Evolutionary conservation across 1,139 yeast species (phyloP), one percentile per base, ranked within the genome.

Genomic region (Ashbya aceris): DNA sequence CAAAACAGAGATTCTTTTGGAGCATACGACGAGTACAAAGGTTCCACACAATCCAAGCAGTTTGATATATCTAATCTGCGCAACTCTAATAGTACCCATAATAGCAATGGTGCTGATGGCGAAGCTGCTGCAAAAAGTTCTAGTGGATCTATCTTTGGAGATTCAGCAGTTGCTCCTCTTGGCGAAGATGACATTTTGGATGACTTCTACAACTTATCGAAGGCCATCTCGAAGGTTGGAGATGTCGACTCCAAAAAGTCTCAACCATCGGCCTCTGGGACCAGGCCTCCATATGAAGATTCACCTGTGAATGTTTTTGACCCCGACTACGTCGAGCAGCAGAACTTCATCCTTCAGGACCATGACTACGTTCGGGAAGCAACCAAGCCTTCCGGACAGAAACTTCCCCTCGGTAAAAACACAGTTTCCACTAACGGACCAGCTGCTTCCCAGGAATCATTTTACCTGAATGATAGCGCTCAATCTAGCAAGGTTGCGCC

Each of bases 321-420:
- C 43, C 62, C 63, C 2, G 62, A 57, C 41, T 59, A 51, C 38
- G 46, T 54, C 49, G 63, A 56, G 38, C 57, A 56, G 38, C 53
- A 55, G 17, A 23, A 10, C 27, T 20, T 20, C 29, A 9, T 34
- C 9, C 10, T 34, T 6, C 20, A 32, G 23, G 23, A 20, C 13
- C 13, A 12, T 6, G 31, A 12, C 3, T 29, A 29, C 31, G 31
- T 12, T 12, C 23, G 23, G 6, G 23, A 8, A 13, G 29, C 17
- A 23, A 26, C 11, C 36, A 33, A 11, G 14, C 9, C 8, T 32
- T 28, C n/a, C 34, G 6, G 10, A 30, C 27, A 28, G 23, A 9
- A 8, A 10, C 17, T 6, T 17, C 23, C 23, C 3, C 23, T 17
- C 6, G 23, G 23, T 17, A 36, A 39, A 12, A 17, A 36, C 9